A percentile compares a stretch with the other conserved stretches of the same genome.
phyloP scores from a whole-genome alignment of 495 filamentous ascomycete genomes.

The Penicillium coffeae region DNA sequence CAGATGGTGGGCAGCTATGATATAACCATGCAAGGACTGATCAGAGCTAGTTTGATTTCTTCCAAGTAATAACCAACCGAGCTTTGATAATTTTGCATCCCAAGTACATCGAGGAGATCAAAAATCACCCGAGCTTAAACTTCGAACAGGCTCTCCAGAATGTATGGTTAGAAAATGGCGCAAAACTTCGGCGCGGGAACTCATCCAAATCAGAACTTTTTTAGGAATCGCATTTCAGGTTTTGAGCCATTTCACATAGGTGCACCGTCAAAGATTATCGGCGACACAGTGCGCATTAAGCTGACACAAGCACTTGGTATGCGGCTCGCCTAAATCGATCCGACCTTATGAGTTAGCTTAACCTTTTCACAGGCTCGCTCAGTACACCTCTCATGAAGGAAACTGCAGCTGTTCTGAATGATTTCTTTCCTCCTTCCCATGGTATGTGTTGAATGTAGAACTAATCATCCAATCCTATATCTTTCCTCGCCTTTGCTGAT shows the following conservation, averaged over 20 bases:
- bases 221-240: constrained; percentile 36
- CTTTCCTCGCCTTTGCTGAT: too few species aligned
- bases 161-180: constrained; percentile 21
- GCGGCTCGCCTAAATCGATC: too few species aligned
- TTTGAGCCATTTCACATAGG: constrained; percentile 41
- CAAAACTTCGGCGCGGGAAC: not conserved
- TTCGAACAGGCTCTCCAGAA: constrained; percentile 39
- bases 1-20: too few species aligned
- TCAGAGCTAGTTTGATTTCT: constrained; percentile 31
- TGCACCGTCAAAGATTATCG: constrained; percentile 23
- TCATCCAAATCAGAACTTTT: constrained; percentile 36
- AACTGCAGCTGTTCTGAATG: constrained; percentile 32
- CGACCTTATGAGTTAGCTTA: not conserved
- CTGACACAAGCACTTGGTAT: constrained; percentile 46
- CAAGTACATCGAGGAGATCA: constrained; percentile 47
- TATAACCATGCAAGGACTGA: too few species aligned
- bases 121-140: constrained; percentile 35
- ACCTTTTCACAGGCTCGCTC: constrained; percentile 23
- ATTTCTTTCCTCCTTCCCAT: constrained; percentile 34
- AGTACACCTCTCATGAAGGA: constrained; percentile 43
- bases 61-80: constrained; percentile 33
- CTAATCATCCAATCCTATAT: not conserved
- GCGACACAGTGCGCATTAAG: constrained; percentile 40
- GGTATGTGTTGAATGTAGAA: constrained; percentile 19
- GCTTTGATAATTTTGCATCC: constrained; percentile 44